Base-by-base conservation (phyloP, 805 yeast genomes). In the Candida nemodendra region DNA sequence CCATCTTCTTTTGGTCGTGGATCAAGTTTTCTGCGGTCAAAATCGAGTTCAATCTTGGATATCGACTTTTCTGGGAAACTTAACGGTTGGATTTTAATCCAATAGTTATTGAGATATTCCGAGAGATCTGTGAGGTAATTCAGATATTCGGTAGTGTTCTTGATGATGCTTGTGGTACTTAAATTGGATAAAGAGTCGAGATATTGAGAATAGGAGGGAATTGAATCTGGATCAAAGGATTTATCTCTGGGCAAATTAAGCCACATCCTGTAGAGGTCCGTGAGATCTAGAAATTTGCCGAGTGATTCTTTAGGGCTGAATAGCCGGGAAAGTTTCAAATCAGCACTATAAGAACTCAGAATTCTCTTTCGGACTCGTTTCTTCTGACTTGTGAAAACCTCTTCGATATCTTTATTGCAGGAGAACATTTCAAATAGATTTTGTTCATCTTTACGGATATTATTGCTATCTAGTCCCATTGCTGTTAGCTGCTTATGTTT, bases 221-320 rank as follows among this genome's bases (percentile, higher is more conserved):
- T 27, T 1, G 22, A 15, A 4, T 39, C 39, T 5, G 13, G 11
- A 6, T 26, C 29, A 1, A 47, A 27, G 1, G 45, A 18, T 3
- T 18, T 23, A 2, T 18, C 18, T 30, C 63, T 62, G 27, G 58
- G 64, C 5, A 78, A 61, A 37, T 74, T 70, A 26, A 80, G 55
- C 77, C 81, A 84, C 21, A 50, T 48, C 21, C 72, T 75, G 58
- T 79, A 82, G 32, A 70, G 64, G 4, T 54, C 54, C 3, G 66
- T 54, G 36, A 87, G 62, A 44, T 87, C 91, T 14, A 89, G 46
- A 45, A 58, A 76, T 44, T 71, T 72, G 0, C 96, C 96, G 52
- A 71, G 74, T 23, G 61, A 59, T 55, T 89, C 96, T 21, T 71
- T 77, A 4, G 73, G 69, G 0, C 77, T 64, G 54, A 84, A 88